These are phyloP conservation scores for Phtheirospermum japonicum DNA, from an alignment of 257 asterid species.

Conservation along the genomic window DNA sequence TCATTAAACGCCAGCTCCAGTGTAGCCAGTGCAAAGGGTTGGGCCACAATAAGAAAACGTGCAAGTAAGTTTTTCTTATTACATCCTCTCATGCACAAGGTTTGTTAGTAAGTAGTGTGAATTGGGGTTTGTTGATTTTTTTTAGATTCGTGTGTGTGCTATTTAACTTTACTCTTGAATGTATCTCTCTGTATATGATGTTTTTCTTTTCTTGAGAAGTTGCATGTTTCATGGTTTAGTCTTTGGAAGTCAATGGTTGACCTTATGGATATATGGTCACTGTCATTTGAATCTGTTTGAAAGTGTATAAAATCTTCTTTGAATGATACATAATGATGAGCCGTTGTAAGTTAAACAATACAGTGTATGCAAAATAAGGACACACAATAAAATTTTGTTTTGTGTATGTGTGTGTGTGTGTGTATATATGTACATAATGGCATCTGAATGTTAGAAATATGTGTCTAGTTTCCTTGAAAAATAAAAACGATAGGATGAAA, in stretches of 20 bases:
- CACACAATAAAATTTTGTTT: background rate
- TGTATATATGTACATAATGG: background rate
- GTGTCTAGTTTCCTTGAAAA: background rate
- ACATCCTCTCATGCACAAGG: background rate
- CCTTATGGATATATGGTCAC: background rate
- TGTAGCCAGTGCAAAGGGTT: slow-evolving; percentile 98
- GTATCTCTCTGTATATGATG: background rate
- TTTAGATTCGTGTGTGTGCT: background rate
- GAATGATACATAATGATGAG: background rate
- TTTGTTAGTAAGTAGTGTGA: background rate
- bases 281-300: background rate
- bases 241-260: background rate
- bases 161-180: background rate
- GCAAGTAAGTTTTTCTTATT: slow-evolving; percentile 54
- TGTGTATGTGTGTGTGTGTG: background rate
- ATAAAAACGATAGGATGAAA: background rate
- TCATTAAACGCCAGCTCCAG: slow-evolving; percentile 94
- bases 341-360: background rate
- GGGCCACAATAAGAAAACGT: slow-evolving; percentile 94
- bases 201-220: background rate
- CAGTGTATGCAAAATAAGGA: background rate
- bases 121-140: slow-evolving; percentile 3
- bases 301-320: background rate
- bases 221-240: background rate
- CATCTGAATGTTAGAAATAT: background rate